phyloP scores from a whole-genome alignment of 495 filamentous ascomycete genomes.

The Aspergillus cristatus region DNA sequence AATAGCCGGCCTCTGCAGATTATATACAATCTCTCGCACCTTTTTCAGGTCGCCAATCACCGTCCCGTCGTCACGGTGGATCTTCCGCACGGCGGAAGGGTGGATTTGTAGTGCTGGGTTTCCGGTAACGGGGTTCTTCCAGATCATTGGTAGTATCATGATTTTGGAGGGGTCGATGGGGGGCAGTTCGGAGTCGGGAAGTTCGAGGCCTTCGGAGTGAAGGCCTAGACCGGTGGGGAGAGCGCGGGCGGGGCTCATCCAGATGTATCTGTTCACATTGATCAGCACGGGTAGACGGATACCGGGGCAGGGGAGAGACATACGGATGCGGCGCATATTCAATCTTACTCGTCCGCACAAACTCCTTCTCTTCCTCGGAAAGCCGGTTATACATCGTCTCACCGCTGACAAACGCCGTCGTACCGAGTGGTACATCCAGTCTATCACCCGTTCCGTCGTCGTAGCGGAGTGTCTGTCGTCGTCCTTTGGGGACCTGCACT shows the following conservation, averaged over 20 bases:
- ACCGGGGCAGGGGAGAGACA: background rate
- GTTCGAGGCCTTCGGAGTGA: constrained; percentile 50
- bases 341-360: constrained; percentile 52
- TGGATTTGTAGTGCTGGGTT: constrained; percentile 62
- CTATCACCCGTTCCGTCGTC: constrained; percentile 63
- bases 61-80: constrained; percentile 53
- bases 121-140: constrained; percentile 62
- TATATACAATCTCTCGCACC: constrained; percentile 58
- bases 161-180: constrained; percentile 54
- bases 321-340: constrained; percentile 66
- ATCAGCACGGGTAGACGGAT: too few relatives aligned
- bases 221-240: constrained; percentile 59
- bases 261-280: constrained; percentile 50
- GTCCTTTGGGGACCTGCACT: constrained; percentile 54
- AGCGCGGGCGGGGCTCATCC: constrained; percentile 59
- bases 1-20: constrained; percentile 62
- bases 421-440: constrained; percentile 59
- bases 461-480: constrained; percentile 56
- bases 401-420: constrained; percentile 64
- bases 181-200: constrained; percentile 48
- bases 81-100: constrained; percentile 54
- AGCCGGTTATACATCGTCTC: constrained; percentile 56
- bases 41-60: constrained; percentile 54
- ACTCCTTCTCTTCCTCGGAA: constrained; percentile 53
- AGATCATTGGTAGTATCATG: constrained; percentile 60